These are phyloP conservation scores for Trichophyton benhamiae DNA, from an alignment of 2,329 filamentous ascomycete genomes.

Conservation along the genomic window DNA sequence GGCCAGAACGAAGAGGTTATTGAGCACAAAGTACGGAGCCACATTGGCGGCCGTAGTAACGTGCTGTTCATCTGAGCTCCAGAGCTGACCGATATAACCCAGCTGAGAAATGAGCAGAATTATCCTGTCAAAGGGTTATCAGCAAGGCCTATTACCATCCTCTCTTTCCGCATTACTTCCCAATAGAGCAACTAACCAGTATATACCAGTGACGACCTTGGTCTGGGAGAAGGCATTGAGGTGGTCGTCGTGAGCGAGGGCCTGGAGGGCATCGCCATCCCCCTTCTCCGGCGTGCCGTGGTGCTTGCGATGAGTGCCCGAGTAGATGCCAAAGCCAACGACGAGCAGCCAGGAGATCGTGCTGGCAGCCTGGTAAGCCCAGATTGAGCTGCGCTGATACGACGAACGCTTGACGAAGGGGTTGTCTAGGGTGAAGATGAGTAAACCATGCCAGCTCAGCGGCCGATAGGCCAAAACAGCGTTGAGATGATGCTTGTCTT, in stretches of 20 bases:
- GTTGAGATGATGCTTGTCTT: not conserved
- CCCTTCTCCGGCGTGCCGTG: slow-evolving; percentile 23
- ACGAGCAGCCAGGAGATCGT: slow-evolving; percentile 63
- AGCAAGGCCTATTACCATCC: not conserved
- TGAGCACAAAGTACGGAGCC: slow-evolving; percentile 70
- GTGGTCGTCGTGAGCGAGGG: slow-evolving; percentile 42
- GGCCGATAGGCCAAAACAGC: not conserved
- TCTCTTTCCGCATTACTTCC: not conserved
- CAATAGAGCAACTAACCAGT: slow-evolving; percentile 48
- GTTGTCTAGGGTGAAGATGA: slow-evolving; percentile 45
- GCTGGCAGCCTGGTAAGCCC: slow-evolving; percentile 64
- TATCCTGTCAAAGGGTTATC: slow-evolving; percentile 40
- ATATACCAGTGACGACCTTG: slow-evolving; percentile 50
- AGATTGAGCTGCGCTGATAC: slow-evolving; percentile 49
- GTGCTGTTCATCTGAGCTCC: slow-evolving; percentile 50
- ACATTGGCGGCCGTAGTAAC: slow-evolving; percentile 62
- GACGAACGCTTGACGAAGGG: slow-evolving; percentile 62
- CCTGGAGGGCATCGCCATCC: slow-evolving; percentile 57
- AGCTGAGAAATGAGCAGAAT: slow-evolving; percentile 63
- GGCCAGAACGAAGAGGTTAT: slow-evolving; percentile 70
- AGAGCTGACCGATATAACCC: slow-evolving; percentile 64
- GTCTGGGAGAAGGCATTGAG: slow-evolving; percentile 66
- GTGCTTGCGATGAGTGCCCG: slow-evolving; percentile 44
- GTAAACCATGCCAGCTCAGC: not conserved
- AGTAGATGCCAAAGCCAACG: slow-evolving; percentile 61